Evolutionary conservation across 495 filamentous ascomycete species (phyloP).

Genomic region (Penicillium turbatum): DNA sequence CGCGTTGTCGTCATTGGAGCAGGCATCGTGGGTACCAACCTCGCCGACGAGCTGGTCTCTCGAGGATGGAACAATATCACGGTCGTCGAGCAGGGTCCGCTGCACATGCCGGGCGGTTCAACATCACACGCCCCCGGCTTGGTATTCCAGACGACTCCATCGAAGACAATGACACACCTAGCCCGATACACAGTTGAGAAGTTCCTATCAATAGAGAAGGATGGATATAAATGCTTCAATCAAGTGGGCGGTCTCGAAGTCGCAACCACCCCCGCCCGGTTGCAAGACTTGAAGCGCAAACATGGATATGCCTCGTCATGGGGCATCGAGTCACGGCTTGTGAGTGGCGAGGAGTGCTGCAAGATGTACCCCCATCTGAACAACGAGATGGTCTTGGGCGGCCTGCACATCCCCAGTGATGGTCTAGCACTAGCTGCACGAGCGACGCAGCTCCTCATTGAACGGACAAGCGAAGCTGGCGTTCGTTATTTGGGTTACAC

Average conservation of each 20-base stretch:
- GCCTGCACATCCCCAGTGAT: slow-evolving; percentile 47
- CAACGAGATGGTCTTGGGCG: slow-evolving; percentile 42
- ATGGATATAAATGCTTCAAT: slow-evolving; percentile 45
- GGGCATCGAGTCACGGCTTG: slow-evolving; percentile 42
- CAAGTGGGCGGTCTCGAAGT: slow-evolving; percentile 49
- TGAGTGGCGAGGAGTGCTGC: slow-evolving; percentile 41
- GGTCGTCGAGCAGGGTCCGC: slow-evolving; percentile 51
- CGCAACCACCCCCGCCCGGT: slow-evolving; percentile 45
- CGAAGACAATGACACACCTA: slow-evolving; percentile 48
- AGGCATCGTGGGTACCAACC: slow-evolving; percentile 50
- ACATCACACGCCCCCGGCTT: slow-evolving; percentile 51
- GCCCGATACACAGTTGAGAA: slow-evolving; percentile 49
- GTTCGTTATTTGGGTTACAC: slow-evolving; percentile 45
- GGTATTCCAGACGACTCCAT: slow-evolving; percentile 48
- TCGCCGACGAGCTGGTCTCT: slow-evolving; percentile 49
- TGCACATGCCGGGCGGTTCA: slow-evolving; percentile 49
- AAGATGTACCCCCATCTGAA: slow-evolving; percentile 42
- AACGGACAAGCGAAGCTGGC: slow-evolving; percentile 42
- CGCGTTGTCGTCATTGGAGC: slow-evolving; percentile 51
- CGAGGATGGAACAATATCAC: slow-evolving; percentile 50
- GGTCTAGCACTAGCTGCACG: slow-evolving; percentile 48
- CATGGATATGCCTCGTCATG: slow-evolving; percentile 47
- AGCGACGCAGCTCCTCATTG: slow-evolving; percentile 47
- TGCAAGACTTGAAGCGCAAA: slow-evolving; percentile 49
- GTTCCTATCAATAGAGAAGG: slow-evolving; percentile 37